A percentile compares a stretch with the other conserved stretches of the same genome.
phyloP scores from a whole-genome alignment of 108 stramenopile genomes.

The Mediolabrus comicus region DNA sequence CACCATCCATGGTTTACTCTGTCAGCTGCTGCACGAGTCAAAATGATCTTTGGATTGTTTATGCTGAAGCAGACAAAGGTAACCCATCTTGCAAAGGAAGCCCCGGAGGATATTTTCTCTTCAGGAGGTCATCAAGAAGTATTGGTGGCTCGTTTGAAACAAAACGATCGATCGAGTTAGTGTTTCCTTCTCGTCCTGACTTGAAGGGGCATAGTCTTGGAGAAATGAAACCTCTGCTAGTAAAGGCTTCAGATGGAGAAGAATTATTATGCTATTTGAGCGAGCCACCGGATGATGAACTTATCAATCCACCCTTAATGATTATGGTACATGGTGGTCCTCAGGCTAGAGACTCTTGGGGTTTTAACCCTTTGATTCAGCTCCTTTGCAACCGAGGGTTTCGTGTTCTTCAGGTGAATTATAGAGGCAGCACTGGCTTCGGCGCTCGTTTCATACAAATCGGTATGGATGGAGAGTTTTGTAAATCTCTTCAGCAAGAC shows the following conservation, averaged over 20 bases:
- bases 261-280: conserved; percentile 23
- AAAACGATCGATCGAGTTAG: conserved; percentile 4
- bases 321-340: conserved; percentile 20
- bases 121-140: background rate
- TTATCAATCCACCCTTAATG: conserved; percentile 4
- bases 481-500: conserved; percentile 11
- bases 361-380: conserved; percentile 12
- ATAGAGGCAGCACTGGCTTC: conserved; percentile 22
- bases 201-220: conserved; percentile 7
- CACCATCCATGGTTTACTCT: conserved; percentile 10
- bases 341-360: conserved; percentile 15
- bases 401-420: conserved; percentile 19
- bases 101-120: conserved; percentile 19
- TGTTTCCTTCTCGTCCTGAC: conserved; percentile 19
- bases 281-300: background rate
- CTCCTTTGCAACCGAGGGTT: conserved; percentile 22
- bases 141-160: background rate
- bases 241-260: conserved; percentile 26
- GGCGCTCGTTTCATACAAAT: conserved; percentile 16
- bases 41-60: conserved; percentile 8
- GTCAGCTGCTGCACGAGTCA: conserved; percentile 1
- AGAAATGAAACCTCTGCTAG: conserved; percentile 4
- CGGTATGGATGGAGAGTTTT: conserved; percentile 20
- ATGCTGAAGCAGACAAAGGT: conserved; percentile 11
- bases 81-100: conserved; percentile 12